Percentiles rank a stretch among this genome's conserved stretches.
Evolutionary conservation across 2,329 filamentous ascomycete genomes (phyloP).

Genomic region (Colletotrichum lupini): DNA sequence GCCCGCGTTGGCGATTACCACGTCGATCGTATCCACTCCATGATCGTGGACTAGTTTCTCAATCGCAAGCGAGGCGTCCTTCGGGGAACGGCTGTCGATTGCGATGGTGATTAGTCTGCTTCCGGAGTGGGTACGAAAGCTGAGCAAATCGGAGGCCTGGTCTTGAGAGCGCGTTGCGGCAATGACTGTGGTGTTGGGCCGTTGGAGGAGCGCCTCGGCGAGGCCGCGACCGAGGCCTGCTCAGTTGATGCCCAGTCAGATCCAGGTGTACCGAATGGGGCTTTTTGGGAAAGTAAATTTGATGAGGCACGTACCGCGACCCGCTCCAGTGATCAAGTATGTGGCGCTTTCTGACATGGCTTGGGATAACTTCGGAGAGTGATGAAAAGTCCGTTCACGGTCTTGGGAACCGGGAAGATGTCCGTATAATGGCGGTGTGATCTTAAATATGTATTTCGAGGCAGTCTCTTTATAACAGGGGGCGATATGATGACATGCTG

Average conservation of each 20-base stretch:
- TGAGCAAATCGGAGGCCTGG: conserved; percentile 39
- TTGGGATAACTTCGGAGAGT: neutral
- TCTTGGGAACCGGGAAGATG: neutral
- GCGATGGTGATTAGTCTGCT: neutral
- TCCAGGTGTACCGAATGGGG: neutral
- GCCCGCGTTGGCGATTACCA: conserved; percentile 64
- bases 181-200: conserved; percentile 66
- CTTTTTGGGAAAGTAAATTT: neutral
- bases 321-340: neutral
- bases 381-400: neutral
- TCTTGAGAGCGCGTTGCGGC: conserved; percentile 48
- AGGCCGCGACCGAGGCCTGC: conserved; percentile 49
- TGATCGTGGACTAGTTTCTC: conserved; percentile 41
- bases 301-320: neutral
- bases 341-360: neutral
- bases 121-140: conserved; percentile 43
- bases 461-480: neutral
- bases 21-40: conserved; percentile 55
- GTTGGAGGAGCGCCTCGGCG: conserved; percentile 50
- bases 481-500: neutral
- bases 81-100: conserved; percentile 1
- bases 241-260: neutral
- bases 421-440: neutral
- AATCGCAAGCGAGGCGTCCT: conserved; percentile 47
- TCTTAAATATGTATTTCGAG: neutral